Evolutionary conservation across 2,329 filamentous ascomycete genomes (phyloP).

Genomic region (Xylariaceae sp.): DNA sequence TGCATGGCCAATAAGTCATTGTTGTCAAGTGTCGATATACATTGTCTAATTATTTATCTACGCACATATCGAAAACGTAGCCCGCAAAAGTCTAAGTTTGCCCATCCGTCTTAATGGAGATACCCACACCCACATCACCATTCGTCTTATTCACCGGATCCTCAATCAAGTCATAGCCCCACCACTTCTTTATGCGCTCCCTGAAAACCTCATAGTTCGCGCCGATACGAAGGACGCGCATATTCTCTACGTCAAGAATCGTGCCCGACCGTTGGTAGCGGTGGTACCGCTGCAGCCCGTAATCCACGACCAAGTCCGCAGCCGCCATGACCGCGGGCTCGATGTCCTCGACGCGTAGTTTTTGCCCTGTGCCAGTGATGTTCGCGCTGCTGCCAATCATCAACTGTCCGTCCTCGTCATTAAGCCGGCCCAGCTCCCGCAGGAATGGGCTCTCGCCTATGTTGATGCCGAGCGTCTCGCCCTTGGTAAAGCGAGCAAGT

Average conservation of each 20-base stretch:
- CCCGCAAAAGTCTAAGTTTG: too few species aligned
- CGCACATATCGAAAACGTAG: too few species aligned
- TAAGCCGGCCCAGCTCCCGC: slow-evolving; percentile 11
- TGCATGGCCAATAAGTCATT: too few species aligned
- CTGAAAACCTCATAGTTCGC: slow-evolving; percentile 17
- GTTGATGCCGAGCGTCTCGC: slow-evolving; percentile 13
- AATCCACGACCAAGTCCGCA: slow-evolving; percentile 17
- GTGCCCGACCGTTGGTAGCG: slow-evolving; percentile 10
- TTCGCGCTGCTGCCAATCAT: slow-evolving; percentile 21
- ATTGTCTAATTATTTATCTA: too few species aligned
- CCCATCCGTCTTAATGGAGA: neutral
- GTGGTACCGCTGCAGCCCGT: slow-evolving; percentile 19
- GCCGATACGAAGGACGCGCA: slow-evolving; percentile 15
- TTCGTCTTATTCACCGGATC: slow-evolving; percentile 13
- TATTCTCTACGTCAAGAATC: slow-evolving; percentile 11
- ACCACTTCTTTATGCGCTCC: slow-evolving; percentile 10
- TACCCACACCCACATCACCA: neutral
- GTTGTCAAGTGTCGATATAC: too few species aligned
- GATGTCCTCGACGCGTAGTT: slow-evolving; percentile 15
- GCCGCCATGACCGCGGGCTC: slow-evolving; percentile 7
- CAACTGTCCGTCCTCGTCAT: slow-evolving; percentile 17
- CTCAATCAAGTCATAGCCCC: slow-evolving; percentile 10
- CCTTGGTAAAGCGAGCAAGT: slow-evolving; percentile 6
- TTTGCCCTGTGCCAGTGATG: slow-evolving; percentile 10
- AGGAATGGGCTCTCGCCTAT: slow-evolving; percentile 12